phyloP scores from a whole-genome alignment of 2,329 filamentous ascomycete species.

The Aspergillus eucalypticola region DNA sequence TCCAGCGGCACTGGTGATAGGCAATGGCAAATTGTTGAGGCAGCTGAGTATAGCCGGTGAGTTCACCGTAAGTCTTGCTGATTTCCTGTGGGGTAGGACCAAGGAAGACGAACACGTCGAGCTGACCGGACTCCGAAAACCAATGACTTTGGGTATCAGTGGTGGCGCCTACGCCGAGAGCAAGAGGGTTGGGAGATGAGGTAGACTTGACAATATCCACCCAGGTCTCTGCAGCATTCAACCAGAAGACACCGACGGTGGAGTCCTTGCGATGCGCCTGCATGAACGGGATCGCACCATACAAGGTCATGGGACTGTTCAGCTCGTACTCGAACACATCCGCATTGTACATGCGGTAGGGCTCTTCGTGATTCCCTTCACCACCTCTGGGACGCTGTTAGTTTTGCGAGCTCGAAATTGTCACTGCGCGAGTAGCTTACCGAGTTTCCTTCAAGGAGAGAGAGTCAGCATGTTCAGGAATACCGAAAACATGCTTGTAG shows the following conservation, averaged over 20 bases:
- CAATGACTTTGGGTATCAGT: constrained; percentile 88
- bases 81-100: constrained; percentile 83
- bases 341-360: constrained; percentile 92
- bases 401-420: constrained; percentile 3
- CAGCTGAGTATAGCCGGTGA: constrained; percentile 88
- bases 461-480: constrained; percentile 87
- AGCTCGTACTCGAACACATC: constrained; percentile 98
- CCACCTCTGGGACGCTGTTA: constrained; percentile 60
- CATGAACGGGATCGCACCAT: constrained; percentile 97
- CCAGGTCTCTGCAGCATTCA: constrained; percentile 97
- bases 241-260: constrained; percentile 94
- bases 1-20: constrained; percentile 98
- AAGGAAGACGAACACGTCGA: constrained; percentile 94
- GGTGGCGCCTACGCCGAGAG: constrained; percentile 67
- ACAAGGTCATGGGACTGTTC: constrained; percentile 97
- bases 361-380: constrained; percentile 79
- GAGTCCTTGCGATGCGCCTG: constrained; percentile 93
- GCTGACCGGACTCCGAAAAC: constrained; percentile 87
- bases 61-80: constrained; percentile 77
- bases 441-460: constrained; percentile 87
- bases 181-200: constrained; percentile 71
- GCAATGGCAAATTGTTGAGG: constrained; percentile 90
- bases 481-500: constrained; percentile 90
- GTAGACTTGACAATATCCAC: constrained; percentile 86
- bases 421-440: constrained; percentile 32